phyloP scores from a whole-genome alignment of 768 basidiomycete genomes.

The Tremella yokohamensis region DNA sequence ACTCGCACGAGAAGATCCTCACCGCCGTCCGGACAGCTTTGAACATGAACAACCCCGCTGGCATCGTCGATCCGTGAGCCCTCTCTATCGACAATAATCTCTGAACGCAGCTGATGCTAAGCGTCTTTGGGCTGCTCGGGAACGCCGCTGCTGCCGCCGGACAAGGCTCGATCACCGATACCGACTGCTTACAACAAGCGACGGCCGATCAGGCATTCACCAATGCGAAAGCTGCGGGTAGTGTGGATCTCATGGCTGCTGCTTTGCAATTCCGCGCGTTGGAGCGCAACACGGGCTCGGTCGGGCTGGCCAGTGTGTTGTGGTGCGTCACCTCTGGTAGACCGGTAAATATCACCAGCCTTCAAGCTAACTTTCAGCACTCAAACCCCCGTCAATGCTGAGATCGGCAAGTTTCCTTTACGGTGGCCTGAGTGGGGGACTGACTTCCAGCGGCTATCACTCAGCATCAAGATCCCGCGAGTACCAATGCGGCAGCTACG shows the following conservation, averaged over 20 bases:
- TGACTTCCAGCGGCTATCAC: constrained; percentile 56
- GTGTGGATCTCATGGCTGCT: constrained; percentile 59
- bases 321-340: constrained; percentile 15
- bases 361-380: constrained; percentile 56
- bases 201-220: constrained; percentile 69
- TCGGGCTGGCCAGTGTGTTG: constrained; percentile 27
- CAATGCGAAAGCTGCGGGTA: constrained; percentile 64
- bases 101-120: constrained; percentile 10
- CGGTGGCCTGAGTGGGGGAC: background rate
- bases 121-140: constrained; percentile 59
- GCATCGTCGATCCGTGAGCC: constrained; percentile 57
- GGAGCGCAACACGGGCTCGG: constrained; percentile 62
- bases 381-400: constrained; percentile 60
- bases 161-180: constrained; percentile 60
- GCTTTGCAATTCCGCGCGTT: constrained; percentile 65
- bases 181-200: constrained; percentile 64
- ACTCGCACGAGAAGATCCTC: constrained; percentile 64
- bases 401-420: constrained; percentile 51
- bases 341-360: constrained; percentile 26
- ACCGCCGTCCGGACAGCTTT: constrained; percentile 57
- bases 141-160: constrained; percentile 63
- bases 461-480: constrained; percentile 68
- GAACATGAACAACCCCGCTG: constrained; percentile 60
- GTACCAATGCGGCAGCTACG: constrained; percentile 57
- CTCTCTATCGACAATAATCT: too few species aligned